Conservation (phyloP, 371 early-diverging fungal species). For the Syncephalastrum sp. region DNA sequence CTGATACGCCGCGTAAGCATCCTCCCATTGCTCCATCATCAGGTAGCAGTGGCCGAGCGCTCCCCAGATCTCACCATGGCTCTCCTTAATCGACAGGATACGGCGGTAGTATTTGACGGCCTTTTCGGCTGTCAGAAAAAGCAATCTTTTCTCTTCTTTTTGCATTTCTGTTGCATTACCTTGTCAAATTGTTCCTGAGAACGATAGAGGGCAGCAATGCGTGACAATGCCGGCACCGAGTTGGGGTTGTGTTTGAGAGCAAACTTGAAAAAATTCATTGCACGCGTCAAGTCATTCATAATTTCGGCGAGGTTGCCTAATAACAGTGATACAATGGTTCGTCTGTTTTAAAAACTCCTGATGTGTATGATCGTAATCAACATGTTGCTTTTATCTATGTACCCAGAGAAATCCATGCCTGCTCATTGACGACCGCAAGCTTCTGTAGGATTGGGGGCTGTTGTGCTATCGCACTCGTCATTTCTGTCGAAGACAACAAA, state of each 20-base stretch:
- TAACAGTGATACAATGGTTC: background rate
- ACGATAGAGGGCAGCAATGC: background rate
- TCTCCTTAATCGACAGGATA: no score
- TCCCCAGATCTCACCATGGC: no score
- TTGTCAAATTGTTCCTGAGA: background rate
- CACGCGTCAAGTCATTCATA: background rate
- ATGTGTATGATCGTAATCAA: no score
- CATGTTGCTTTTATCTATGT: slow-evolving; percentile 4
- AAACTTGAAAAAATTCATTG: background rate
- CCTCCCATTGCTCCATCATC: no score
- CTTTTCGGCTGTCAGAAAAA: background rate
- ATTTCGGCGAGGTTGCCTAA: background rate
- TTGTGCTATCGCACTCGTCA: background rate
- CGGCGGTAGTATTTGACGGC: background rate
- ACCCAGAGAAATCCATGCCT: slow-evolving; percentile 80
- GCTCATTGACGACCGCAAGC: slow-evolving; percentile 67
- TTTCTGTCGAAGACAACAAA: background rate
- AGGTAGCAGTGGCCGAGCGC: no score
- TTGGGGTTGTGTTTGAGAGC: slow-evolving; percentile 4
- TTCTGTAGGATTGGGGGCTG: slow-evolving; percentile 45
- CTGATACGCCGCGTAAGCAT: no score
- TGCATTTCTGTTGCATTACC: background rate
- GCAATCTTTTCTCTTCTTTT: background rate
- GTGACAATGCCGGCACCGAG: slow-evolving; percentile 2
- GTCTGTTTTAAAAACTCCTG: background rate